Evolutionary conservation across 2,329 filamentous ascomycete species (phyloP).

Genomic region (Botrytis squamosa): DNA sequence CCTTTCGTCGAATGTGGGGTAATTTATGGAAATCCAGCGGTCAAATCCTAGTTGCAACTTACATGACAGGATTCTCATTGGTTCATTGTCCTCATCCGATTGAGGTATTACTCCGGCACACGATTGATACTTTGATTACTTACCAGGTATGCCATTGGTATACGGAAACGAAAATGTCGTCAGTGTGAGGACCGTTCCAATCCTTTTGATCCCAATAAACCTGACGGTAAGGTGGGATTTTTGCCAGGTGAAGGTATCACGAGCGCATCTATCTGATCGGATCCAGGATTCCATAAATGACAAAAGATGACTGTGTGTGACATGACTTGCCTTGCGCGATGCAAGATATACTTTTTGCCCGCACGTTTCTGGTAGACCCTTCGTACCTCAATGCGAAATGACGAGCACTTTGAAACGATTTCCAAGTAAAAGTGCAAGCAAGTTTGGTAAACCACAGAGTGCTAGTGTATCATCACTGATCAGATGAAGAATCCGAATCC

Average conservation of each 20-base stretch:
- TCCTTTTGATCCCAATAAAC: neutral
- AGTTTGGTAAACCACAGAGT: neutral
- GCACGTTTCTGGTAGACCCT: constrained; percentile 8
- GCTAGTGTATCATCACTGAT: neutral
- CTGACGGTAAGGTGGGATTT: neutral
- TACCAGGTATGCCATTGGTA: neutral
- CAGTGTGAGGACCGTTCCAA: neutral
- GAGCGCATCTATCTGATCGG: neutral
- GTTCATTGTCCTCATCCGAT: neutral
- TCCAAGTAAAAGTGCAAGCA: neutral
- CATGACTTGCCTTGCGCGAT: constrained; percentile 6
- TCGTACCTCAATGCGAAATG: constrained; percentile 1
- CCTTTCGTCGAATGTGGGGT: neutral
- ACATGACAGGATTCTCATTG: neutral
- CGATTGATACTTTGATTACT: neutral
- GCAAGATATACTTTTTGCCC: neutral
- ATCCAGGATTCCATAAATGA: neutral
- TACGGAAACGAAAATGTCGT: neutral
- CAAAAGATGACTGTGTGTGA: constrained; percentile 1
- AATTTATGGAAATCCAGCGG: neutral
- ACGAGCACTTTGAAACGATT: constrained; percentile 4
- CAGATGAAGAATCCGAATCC: constrained; percentile 1
- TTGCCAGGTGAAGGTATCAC: neutral
- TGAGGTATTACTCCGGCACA: constrained; percentile 1
- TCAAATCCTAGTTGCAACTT: neutral